phyloP scores from a whole-genome alignment of 106 monocot genomes.

The Dendrobium officinale region DNA sequence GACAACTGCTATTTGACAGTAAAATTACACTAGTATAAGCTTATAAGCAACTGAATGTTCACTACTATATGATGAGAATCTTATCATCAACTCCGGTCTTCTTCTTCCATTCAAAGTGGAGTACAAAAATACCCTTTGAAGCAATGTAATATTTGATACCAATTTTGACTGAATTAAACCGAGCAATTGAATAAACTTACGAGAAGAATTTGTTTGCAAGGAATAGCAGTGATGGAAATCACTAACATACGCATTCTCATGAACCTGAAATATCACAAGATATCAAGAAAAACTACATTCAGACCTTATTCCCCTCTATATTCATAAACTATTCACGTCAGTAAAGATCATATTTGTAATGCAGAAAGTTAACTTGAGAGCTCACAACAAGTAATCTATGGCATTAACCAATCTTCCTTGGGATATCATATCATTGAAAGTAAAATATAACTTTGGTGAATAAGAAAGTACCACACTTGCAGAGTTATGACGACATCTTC shows the following conservation, averaged over 20 bases:
- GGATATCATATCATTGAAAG: no score
- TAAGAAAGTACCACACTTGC: constrained; percentile 75
- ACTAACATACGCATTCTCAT: constrained; percentile 96
- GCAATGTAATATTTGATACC: neutral
- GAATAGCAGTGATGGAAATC: constrained; percentile 91
- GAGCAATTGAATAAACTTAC: constrained; percentile 18
- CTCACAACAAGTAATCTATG: neutral
- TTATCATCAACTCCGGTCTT: neutral
- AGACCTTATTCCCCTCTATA: neutral
- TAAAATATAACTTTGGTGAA: no score
- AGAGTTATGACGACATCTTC: constrained; percentile 97
- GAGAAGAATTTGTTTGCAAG: constrained; percentile 55
- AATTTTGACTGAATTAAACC: neutral
- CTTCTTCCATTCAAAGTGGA: no score
- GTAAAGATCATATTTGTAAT: neutral
- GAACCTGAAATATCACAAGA: constrained; percentile 48
- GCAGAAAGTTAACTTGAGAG: neutral
- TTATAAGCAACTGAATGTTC: neutral
- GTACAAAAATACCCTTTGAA: neutral
- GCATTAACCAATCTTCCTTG: no score
- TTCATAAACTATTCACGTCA: neutral
- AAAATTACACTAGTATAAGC: neutral
- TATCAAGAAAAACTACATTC: neutral
- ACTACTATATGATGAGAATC: neutral
- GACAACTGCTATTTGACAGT: neutral